Percentiles rank a stretch among this genome's conserved stretches.
These are phyloP conservation scores for Elongisporangium prolatum DNA, from an alignment of 352 stramenopile genomes.

Conservation along the genomic window DNA sequence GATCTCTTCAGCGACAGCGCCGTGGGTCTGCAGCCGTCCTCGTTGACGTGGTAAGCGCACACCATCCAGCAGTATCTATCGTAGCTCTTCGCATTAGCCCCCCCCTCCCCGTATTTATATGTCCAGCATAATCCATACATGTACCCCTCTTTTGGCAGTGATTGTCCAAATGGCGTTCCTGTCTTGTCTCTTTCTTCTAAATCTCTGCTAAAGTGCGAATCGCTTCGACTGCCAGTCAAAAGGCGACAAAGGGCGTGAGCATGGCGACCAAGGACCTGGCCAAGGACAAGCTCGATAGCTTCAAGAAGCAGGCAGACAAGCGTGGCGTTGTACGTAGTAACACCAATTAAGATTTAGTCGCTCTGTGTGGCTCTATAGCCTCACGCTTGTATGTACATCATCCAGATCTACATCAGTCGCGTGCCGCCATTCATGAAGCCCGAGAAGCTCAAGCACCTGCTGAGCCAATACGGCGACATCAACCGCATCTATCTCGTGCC, in stretches of 20 bases:
- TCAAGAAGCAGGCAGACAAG: constrained; percentile 43
- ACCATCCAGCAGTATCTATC: background rate
- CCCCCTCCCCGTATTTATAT: background rate
- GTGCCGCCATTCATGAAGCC: constrained; percentile 97
- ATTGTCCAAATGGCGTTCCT: background rate
- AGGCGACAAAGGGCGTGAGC: background rate
- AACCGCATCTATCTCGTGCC: constrained; percentile 96
- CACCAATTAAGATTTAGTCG: too few relatives aligned
- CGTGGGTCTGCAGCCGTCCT: background rate
- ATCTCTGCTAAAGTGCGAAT: constrained; percentile 1
- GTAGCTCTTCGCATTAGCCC: background rate
- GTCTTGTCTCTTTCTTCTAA: background rate
- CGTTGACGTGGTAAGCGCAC: background rate
- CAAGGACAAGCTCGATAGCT: constrained; percentile 45
- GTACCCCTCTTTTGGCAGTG: background rate
- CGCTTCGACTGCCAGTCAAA: background rate
- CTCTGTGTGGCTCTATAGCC: background rate
- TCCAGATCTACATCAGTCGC: constrained; percentile 91
- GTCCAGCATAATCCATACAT: background rate
- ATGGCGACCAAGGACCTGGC: constrained; percentile 21
- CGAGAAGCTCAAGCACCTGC: constrained; percentile 92
- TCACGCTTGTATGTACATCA: background rate
- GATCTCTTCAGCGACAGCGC: constrained; percentile 28
- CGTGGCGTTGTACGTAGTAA: constrained; percentile 40
- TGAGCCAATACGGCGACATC: constrained; percentile 91